Evolutionary conservation across 2,329 filamentous ascomycete genomes (phyloP).

Genomic region (Neopestalotiopsis sp.): DNA sequence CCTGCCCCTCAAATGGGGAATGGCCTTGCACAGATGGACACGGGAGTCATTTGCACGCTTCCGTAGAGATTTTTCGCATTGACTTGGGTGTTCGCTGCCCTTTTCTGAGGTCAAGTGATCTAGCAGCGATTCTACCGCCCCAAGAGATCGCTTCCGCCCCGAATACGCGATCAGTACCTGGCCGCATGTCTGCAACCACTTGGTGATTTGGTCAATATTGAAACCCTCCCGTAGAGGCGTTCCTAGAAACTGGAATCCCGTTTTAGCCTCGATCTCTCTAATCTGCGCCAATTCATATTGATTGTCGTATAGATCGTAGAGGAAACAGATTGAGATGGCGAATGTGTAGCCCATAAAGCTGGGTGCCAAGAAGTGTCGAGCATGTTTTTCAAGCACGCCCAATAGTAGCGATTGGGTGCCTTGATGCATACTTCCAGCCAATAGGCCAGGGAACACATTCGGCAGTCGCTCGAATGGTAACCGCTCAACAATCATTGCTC

Average conservation of each 20-base stretch:
- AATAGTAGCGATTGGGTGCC: neutral
- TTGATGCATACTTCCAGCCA: neutral
- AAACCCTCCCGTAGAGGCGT: neutral
- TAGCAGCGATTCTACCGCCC: neutral
- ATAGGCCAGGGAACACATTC: no score
- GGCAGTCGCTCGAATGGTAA: no score
- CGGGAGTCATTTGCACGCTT: neutral
- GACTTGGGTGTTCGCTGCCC: no score
- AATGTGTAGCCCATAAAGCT: neutral
- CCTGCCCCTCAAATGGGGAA: neutral
- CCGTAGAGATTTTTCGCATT: neutral
- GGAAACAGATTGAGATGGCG: neutral
- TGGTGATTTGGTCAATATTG: neutral
- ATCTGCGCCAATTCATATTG: neutral
- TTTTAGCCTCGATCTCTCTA: neutral
- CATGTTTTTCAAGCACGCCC: neutral
- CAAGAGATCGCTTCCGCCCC: neutral
- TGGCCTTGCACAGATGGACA: neutral
- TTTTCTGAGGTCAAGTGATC: neutral
- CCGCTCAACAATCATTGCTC: neutral
- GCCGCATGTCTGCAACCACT: neutral
- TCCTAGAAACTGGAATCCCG: neutral
- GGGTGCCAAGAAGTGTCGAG: neutral
- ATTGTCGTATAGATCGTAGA: neutral
- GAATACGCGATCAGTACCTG: neutral